Conservation (phyloP, 345 rosid genomes). For the Eutrema yunnanense region DNA sequence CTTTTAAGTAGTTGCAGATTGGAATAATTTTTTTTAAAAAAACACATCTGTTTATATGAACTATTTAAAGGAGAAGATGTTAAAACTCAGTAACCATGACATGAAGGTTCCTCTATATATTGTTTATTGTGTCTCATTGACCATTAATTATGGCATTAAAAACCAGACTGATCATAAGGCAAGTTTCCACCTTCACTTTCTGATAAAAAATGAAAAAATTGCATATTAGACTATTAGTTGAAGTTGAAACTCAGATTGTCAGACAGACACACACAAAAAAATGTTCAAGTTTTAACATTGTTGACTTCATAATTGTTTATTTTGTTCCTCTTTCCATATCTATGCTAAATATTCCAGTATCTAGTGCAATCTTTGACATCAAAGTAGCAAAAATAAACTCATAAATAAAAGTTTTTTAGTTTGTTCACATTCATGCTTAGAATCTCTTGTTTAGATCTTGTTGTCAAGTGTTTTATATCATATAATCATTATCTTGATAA, state of each 20-base stretch:
- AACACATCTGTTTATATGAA: not conserved
- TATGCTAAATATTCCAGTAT: conserved; percentile 38
- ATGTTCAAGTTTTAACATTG: conserved; percentile 13
- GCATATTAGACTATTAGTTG: not conserved
- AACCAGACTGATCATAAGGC: conserved; percentile 36
- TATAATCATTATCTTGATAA: conserved; percentile 23
- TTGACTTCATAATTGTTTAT: conserved; percentile 16
- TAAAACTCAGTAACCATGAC: not conserved
- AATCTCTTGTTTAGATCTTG: conserved; percentile 29
- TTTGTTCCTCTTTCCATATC: conserved; percentile 32
- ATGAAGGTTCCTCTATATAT: conserved; percentile 28
- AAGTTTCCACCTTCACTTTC: conserved; percentile 40
- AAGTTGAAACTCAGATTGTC: not conserved
- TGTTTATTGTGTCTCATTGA: conserved; percentile 11
- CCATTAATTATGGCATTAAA: conserved; percentile 28
- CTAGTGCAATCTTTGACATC: conserved; percentile 32
- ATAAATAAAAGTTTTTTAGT: not conserved
- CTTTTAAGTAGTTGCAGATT: conserved; percentile 26
- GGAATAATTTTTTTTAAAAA: not conserved
- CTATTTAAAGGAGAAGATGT: not conserved
- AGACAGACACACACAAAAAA: not conserved
- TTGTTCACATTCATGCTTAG: conserved; percentile 31
- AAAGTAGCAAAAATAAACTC: conserved; percentile 10
- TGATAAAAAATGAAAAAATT: not conserved
- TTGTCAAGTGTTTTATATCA: conserved; percentile 23